Percentiles rank a stretch among this genome's conserved stretches.
Evolutionary conservation across 805 yeast genomes (phyloP).

Genomic region (Metschnikowia arizonensis): DNA sequence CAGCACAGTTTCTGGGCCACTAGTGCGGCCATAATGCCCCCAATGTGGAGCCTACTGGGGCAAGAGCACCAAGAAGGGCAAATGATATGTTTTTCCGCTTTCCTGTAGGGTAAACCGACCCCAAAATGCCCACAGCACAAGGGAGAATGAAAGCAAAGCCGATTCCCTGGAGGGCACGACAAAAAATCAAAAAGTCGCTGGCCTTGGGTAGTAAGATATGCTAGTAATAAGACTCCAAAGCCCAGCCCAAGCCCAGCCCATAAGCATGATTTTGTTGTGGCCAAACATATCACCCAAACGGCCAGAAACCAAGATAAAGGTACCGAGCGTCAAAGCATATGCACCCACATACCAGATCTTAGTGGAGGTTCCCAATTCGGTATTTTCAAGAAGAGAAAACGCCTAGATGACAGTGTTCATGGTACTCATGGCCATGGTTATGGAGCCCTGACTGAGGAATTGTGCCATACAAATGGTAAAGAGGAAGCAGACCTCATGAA

Average conservation of each 20-base stretch:
- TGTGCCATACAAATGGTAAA: conserved; percentile 25
- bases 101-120: conserved; percentile 41
- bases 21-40: conserved; percentile 53
- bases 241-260: conserved; percentile 53
- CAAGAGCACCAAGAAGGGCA: conserved; percentile 54
- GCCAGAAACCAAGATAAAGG: conserved; percentile 66
- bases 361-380: conserved; percentile 7
- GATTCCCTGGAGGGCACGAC: conserved; percentile 62
- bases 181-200: conserved; percentile 45
- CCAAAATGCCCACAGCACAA: conserved; percentile 55
- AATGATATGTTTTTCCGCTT: conserved; percentile 50
- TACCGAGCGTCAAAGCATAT: conserved; percentile 66
- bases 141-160: conserved; percentile 61
- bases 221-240: conserved; percentile 63
- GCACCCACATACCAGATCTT: conserved; percentile 62
- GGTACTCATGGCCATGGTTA: conserved; percentile 36
- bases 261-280: conserved; percentile 46
- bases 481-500: conserved; percentile 14
- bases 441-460: conserved; percentile 35
- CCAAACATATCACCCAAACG: conserved; percentile 72
- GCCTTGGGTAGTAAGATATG: conserved; percentile 47
- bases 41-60: conserved; percentile 57
- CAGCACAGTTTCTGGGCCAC: conserved; percentile 47
- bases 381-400: conserved; percentile 16
- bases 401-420: conserved; percentile 34